phyloP scores from a whole-genome alignment of 2,329 filamentous ascomycete species.

The Alternaria sp. region DNA sequence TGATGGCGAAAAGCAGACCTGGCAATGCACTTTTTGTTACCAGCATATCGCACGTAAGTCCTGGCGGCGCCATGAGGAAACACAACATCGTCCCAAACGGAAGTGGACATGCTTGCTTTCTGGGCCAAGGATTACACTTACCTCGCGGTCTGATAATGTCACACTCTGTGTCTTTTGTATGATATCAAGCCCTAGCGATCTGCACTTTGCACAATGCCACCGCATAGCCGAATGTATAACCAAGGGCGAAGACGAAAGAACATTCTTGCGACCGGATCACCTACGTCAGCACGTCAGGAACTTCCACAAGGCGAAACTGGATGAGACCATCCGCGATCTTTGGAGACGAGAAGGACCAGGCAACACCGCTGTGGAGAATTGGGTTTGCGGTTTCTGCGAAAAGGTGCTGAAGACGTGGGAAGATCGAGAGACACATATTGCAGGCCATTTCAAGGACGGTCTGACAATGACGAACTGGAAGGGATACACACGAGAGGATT shows the following conservation, averaged over 20 bases:
- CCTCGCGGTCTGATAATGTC: constrained; percentile 10
- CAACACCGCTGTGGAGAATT: constrained; percentile 25
- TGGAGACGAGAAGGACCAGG: constrained; percentile 39
- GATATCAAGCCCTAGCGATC: constrained; percentile 35
- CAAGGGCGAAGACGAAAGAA: constrained; percentile 39
- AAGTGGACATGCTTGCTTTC: constrained; percentile 47
- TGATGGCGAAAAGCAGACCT: constrained; percentile 30
- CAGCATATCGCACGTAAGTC: constrained; percentile 43
- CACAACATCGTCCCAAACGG: constrained; percentile 45
- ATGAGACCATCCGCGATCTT: constrained; percentile 34
- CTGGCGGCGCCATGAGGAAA: constrained; percentile 50
- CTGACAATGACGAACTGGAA: constrained; percentile 43
- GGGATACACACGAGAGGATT: neutral
- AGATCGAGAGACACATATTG: constrained; percentile 42
- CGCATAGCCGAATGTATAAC: constrained; percentile 44
- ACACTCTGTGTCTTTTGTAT: constrained; percentile 45
- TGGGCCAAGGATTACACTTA: constrained; percentile 32
- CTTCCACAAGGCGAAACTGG: constrained; percentile 38
- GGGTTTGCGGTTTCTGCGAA: constrained; percentile 46
- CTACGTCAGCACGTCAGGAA: constrained; percentile 47
- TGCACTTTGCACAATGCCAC: constrained; percentile 40
- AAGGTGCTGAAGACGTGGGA: constrained; percentile 39
- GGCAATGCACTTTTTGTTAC: constrained; percentile 49
- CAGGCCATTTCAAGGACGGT: constrained; percentile 46
- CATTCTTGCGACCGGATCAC: constrained; percentile 46